A percentile compares a stretch with the other conserved stretches of the same genome.
Evolutionary conservation across 2,329 filamentous ascomycete species (phyloP).

Genomic region (Fusarium udum): DNA sequence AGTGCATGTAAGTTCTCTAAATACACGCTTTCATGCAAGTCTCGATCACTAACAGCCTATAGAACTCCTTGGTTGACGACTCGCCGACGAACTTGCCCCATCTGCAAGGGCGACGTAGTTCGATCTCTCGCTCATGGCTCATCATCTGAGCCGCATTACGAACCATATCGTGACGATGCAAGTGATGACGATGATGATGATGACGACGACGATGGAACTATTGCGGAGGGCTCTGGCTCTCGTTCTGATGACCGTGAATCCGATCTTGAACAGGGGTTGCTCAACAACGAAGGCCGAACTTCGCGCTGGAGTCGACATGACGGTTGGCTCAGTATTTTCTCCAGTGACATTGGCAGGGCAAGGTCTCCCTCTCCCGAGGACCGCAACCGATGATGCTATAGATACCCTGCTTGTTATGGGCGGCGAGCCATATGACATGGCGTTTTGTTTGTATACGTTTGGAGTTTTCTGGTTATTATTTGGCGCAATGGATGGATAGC

Average conservation of each 20-base stretch:
- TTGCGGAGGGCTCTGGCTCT: constrained; percentile 49
- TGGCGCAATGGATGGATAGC: constrained; percentile 15
- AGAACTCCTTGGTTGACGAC: constrained; percentile 98
- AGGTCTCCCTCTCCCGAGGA: constrained; percentile 43
- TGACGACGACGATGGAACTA: constrained; percentile 52
- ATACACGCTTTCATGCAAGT: neutral
- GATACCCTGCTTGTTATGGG: neutral
- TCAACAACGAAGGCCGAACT: constrained; percentile 32
- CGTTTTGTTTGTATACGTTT: constrained; percentile 28
- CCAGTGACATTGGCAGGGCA: constrained; percentile 41
- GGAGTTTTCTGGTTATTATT: constrained; percentile 25
- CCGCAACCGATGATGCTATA: constrained; percentile 31
- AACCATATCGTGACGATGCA: constrained; percentile 64
- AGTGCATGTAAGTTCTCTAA: constrained; percentile 86
- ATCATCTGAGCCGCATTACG: constrained; percentile 62
- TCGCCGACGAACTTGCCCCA: constrained; percentile 93
- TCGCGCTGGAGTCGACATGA: constrained; percentile 42
- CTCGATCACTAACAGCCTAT: constrained; percentile 26
- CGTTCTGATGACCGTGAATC: constrained; percentile 45
- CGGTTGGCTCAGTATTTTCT: constrained; percentile 53
- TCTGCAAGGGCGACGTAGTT: constrained; percentile 98
- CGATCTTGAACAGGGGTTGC: constrained; percentile 57
- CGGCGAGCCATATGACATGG: constrained; percentile 9
- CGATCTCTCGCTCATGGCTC: constrained; percentile 67
- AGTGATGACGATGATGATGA: constrained; percentile 56